Conservation (phyloP, 169 alveolate species). For the Plasmodium knowlesi region DNA sequence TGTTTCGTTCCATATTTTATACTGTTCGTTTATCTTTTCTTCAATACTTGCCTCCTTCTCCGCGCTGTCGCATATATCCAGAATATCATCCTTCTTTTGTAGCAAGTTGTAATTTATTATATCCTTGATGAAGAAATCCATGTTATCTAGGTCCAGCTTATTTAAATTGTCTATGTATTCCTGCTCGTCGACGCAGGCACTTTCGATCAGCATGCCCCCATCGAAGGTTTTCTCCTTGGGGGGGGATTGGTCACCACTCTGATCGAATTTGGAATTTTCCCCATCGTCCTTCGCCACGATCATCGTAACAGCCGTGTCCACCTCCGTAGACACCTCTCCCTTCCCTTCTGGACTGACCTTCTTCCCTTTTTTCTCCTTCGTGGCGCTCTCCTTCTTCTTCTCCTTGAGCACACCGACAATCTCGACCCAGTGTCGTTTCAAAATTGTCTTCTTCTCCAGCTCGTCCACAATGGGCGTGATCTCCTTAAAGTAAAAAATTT, state of each 20-base stretch:
- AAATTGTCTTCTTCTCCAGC: conserved; percentile 92
- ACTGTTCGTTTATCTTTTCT: conserved; percentile 91
- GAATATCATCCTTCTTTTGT: conserved; percentile 91
- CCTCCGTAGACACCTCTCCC: background rate
- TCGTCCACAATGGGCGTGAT: conserved; percentile 92
- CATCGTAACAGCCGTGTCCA: background rate
- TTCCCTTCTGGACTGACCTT: conserved; percentile 18
- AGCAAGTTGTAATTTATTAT: conserved; percentile 50
- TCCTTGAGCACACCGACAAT: conserved; percentile 76
- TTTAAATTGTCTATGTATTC: conserved; percentile 70
- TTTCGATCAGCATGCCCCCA: conserved; percentile 23
- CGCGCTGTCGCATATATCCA: conserved; percentile 96
- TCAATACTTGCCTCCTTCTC: conserved; percentile 96
- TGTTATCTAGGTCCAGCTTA: conserved; percentile 63
- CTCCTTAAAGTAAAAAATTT: conserved; percentile 70
- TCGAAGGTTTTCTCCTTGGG: conserved; percentile 67
- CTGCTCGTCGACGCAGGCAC: conserved; percentile 31
- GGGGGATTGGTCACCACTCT: background rate
- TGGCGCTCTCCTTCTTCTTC: conserved; percentile 31
- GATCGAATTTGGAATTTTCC: background rate
- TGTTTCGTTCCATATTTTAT: conserved; percentile 92
- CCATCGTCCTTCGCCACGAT: background rate
- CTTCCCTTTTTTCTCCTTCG: conserved; percentile 87
- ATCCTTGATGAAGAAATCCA: conserved; percentile 73
- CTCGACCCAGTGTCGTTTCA: conserved; percentile 95